phyloP scores from a whole-genome alignment of 2,329 filamentous ascomycete species.

The Aotearoamyces nothofagi region DNA sequence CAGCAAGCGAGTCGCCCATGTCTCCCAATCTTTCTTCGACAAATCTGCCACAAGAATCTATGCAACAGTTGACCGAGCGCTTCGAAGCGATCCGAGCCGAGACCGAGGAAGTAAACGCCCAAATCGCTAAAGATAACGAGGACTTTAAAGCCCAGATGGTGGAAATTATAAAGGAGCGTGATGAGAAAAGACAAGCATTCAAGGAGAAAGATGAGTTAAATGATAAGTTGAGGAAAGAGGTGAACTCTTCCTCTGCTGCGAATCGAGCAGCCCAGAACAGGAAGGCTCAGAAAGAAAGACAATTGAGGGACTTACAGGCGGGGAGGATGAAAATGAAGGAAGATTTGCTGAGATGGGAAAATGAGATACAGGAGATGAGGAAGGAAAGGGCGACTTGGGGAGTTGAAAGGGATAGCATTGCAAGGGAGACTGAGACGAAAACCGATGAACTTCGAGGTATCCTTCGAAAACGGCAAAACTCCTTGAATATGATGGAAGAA shows the following conservation, averaged over 20 bases:
- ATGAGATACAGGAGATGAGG: constrained; percentile 44
- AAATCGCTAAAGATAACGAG: constrained; percentile 56
- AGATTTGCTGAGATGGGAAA: constrained; percentile 53
- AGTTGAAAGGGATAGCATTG: constrained; percentile 33
- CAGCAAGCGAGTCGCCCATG: constrained; percentile 36
- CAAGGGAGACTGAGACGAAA: constrained; percentile 34
- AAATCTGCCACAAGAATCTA: constrained; percentile 46
- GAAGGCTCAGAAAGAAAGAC: constrained; percentile 61
- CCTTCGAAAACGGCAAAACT: constrained; percentile 45
- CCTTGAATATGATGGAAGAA: constrained; percentile 42
- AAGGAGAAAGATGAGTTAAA: constrained; percentile 89
- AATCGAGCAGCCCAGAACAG: constrained; percentile 71
- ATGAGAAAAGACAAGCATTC: constrained; percentile 59
- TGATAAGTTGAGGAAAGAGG: constrained; percentile 66
- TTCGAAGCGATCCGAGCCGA: constrained; percentile 72
- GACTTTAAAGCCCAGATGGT: constrained; percentile 52
- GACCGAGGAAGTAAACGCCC: constrained; percentile 60
- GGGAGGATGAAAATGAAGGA: constrained; percentile 57
- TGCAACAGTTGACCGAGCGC: constrained; percentile 67
- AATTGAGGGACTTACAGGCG: constrained; percentile 50
- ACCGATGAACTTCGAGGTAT: constrained; percentile 35
- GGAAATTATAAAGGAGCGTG: constrained; percentile 61
- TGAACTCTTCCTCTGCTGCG: constrained; percentile 63
- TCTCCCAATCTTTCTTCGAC: constrained; percentile 26
- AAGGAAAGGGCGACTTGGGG: constrained; percentile 37